phyloP scores from a whole-genome alignment of 495 filamentous ascomycete genomes.

The Ascobolus immersus region DNA sequence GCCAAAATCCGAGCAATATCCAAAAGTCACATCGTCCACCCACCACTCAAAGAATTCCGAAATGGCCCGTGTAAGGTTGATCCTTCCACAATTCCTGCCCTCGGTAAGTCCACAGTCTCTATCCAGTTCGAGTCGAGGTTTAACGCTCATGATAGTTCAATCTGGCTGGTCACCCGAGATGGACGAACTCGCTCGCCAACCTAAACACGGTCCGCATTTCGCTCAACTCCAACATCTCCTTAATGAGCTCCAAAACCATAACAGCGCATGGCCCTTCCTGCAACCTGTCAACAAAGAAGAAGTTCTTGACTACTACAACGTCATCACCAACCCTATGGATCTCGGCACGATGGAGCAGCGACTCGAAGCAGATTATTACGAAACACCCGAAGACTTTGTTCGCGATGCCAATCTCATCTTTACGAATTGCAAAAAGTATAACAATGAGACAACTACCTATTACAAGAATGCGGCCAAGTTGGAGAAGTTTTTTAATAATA shows the following conservation, averaged over 20 bases:
- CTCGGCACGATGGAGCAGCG: constrained; percentile 86
- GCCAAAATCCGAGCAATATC: constrained; percentile 84
- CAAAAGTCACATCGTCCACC: constrained; percentile 68
- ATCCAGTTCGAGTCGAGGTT: neutral
- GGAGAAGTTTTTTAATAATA: constrained; percentile 89
- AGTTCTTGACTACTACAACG: constrained; percentile 90
- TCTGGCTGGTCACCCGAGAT: constrained; percentile 89
- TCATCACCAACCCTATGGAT: constrained; percentile 97
- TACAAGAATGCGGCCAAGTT: constrained; percentile 87
- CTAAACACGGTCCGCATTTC: constrained; percentile 93
- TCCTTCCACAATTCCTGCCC: constrained; percentile 17
- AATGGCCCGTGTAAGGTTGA: constrained; percentile 25
- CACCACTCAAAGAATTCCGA: constrained; percentile 40
- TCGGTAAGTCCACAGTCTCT: constrained; percentile 11
- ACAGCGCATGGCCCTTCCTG: constrained; percentile 77
- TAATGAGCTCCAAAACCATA: constrained; percentile 85
- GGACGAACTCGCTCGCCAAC: constrained; percentile 87
- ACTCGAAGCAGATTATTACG: constrained; percentile 79
- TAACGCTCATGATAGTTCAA: constrained; percentile 5
- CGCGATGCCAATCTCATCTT: constrained; percentile 77
- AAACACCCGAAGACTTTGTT: constrained; percentile 77
- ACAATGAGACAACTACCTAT: constrained; percentile 85
- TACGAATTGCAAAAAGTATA: constrained; percentile 84
- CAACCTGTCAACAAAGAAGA: constrained; percentile 87
- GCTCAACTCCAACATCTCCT: constrained; percentile 77